Evolutionary conservation across 75 land plant species (phyloP).

Genomic region (Cryptomeria japonica): DNA sequence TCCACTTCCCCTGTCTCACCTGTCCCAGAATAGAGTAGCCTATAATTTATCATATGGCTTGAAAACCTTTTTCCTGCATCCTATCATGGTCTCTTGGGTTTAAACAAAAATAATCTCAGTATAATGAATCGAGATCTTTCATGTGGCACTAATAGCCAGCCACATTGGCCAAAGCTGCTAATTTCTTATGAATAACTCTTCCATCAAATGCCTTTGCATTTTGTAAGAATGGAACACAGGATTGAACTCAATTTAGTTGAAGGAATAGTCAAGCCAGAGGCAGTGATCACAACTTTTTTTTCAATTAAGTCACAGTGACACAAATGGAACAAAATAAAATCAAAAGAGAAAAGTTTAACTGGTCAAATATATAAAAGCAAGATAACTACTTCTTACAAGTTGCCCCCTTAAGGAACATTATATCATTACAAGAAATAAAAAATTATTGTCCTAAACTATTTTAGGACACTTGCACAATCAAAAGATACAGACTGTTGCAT

Average conservation of each 20-base stretch:
- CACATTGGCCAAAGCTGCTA: not conserved
- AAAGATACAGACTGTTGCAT: not conserved
- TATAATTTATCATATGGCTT: not conserved
- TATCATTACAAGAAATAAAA: not conserved
- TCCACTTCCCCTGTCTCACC: not conserved
- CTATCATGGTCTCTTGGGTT: not conserved
- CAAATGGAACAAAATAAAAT: not conserved
- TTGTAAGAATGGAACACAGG: no score
- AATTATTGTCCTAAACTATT: not conserved
- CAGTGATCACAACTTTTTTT: not conserved
- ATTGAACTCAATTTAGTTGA: no score
- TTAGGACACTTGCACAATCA: not conserved
- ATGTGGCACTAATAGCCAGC: not conserved
- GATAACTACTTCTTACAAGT: not conserved
- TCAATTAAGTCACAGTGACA: not conserved
- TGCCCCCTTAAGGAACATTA: not conserved
- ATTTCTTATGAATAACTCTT: no score
- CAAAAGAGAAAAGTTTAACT: not conserved
- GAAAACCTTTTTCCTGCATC: not conserved
- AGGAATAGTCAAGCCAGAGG: not conserved
- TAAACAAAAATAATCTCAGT: not conserved
- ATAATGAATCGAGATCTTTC: not conserved
- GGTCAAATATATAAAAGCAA: not conserved
- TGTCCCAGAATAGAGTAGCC: not conserved
- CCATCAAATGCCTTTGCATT: no score